These are phyloP conservation scores for Umbelopsis ramanniana DNA, from an alignment of 192 early-diverging fungal genomes.

Conservation along the genomic window DNA sequence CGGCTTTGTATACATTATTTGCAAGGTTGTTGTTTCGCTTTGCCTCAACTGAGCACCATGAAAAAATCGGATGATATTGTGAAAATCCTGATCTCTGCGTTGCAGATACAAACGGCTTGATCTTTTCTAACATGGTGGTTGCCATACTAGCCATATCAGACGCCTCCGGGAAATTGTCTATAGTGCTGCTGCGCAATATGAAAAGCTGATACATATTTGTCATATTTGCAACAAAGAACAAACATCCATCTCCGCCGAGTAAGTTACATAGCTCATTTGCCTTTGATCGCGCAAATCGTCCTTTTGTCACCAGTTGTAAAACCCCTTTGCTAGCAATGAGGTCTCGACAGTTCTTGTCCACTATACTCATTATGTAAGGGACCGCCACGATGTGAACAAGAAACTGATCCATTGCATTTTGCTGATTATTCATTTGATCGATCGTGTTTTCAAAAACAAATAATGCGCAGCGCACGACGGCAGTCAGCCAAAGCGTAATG, in stretches of 20 bases:
- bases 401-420: background rate
- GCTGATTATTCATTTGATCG: background rate
- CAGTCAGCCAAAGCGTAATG: slow-evolving; percentile 8
- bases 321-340: background rate
- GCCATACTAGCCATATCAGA: slow-evolving; percentile 1
- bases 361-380: background rate
- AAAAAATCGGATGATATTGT: slow-evolving; percentile 39
- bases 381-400: background rate
- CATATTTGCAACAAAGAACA: slow-evolving; percentile 40
- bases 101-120: slow-evolving; percentile 3
- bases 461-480: background rate
- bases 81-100: background rate
- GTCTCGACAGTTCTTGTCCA: background rate
- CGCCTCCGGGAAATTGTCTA: background rate
- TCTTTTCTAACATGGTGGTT: background rate
- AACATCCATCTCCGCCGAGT: slow-evolving; percentile 29
- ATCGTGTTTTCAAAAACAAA: background rate
- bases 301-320: background rate
- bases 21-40: slow-evolving; percentile 2
- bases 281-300: slow-evolving; percentile 1
- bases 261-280: background rate
- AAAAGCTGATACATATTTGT: slow-evolving; percentile 21
- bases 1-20: slow-evolving; percentile 26
- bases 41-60: slow-evolving; percentile 30
- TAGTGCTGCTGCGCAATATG: background rate